Base-by-base conservation (phyloP, 1,139 yeast species). In the Saccharomyces hybrid region DNA sequence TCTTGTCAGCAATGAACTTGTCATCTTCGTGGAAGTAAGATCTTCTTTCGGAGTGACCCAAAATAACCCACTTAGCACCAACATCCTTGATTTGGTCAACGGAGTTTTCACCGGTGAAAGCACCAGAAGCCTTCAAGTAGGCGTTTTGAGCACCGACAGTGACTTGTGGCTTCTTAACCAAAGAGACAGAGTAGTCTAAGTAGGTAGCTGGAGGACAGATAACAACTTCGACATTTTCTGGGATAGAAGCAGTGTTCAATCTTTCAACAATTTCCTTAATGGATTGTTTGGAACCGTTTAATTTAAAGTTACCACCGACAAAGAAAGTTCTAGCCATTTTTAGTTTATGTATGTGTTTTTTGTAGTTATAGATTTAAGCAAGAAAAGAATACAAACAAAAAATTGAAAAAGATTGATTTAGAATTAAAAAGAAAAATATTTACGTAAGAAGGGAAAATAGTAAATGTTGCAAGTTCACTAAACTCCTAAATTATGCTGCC, bases 41-140 rank as follows among this genome's bases (percentile, higher is more conserved):
- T 80, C 99, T 89, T 82, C 99, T 91, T 81, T 93, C 99, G 60
- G 97, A 89, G 84, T 93, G 99, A 67, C 99, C 99, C 64, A 95
- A 80, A 71, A 93, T 83, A 62, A 93, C 95, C 98, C 98, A 95
- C 62, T 80, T 81, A 66, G 90, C 95, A 65, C 96, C 96, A 69
- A 86, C 81, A 73, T 93, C 99, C 78, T 88, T 85, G 72, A 93
- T 75, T 77, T 90, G 90, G 59, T 80, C 83, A 57, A 95, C 93
- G 57, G 96, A 85, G 71, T 87, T 83, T 79, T 95, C 99, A 73
- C 99, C 99, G 62, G 99, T 93, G 87, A 73, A 93, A 59, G 99
- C 99, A 78, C 99, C 99, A 57, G 91, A 81, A 60, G 83, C 83
- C 82, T 89, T 88, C 74, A 78, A 76, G 76, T 82, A 91, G 61